Percentiles rank a stretch among this genome's conserved stretches.
Evolutionary conservation across 2,329 filamentous ascomycete genomes (phyloP).

Genomic region (Arachnopeziza araneosa): DNA sequence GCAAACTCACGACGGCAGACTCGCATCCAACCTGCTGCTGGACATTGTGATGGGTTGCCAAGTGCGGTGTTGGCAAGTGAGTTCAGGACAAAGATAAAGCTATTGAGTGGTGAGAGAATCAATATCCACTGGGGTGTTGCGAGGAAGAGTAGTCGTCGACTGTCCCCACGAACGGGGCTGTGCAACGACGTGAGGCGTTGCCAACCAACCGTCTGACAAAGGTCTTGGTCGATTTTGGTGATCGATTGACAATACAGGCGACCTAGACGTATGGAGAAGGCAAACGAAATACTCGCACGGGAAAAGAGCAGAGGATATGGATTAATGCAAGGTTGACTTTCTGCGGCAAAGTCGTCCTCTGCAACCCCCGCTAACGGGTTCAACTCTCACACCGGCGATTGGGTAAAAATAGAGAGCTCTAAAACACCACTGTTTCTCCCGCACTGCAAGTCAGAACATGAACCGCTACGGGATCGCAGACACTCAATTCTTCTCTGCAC

Average conservation of each 20-base stretch:
- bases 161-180: conserved; percentile 18
- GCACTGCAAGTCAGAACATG: background rate
- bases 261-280: conserved; percentile 4
- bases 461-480: background rate
- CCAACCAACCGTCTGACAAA: conserved; percentile 18
- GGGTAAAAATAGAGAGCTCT: conserved; percentile 13
- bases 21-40: conserved; percentile 49
- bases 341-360: conserved; percentile 14
- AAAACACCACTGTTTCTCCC: background rate
- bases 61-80: conserved; percentile 27
- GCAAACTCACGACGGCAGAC: conserved; percentile 55
- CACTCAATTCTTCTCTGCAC: background rate
- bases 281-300: conserved; percentile 1
- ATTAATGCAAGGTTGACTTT: conserved; percentile 8
- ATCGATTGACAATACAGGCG: conserved; percentile 12
- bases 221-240: conserved; percentile 9
- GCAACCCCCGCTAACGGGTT: conserved; percentile 10
- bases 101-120: background rate
- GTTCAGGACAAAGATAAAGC: conserved; percentile 26
- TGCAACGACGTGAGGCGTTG: conserved; percentile 17
- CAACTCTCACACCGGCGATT: background rate
- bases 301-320: background rate
- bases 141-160: conserved; percentile 18
- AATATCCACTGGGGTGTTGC: background rate
- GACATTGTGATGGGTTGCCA: conserved; percentile 37